Percentiles rank a stretch among this genome's conserved stretches.
These are phyloP conservation scores for Didymella arachidicola DNA, from an alignment of 2,329 filamentous ascomycete species.

Conservation along the genomic window DNA sequence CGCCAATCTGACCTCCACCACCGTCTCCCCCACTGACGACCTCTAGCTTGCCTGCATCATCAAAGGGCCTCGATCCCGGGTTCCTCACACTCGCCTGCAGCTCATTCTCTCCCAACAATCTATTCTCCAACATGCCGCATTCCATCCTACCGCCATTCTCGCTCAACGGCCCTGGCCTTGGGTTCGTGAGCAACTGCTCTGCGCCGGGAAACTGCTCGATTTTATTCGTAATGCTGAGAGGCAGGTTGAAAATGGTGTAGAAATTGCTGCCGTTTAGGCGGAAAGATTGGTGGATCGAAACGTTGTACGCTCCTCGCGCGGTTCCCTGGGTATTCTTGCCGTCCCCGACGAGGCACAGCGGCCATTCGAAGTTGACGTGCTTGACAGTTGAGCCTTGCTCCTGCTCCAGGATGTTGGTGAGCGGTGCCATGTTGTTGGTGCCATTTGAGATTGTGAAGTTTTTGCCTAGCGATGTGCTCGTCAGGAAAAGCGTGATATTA, in stretches of 20 bases:
- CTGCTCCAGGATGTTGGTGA: conserved; percentile 69
- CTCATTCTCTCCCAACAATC: conserved; percentile 32
- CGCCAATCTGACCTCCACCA: neutral
- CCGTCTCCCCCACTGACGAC: neutral
- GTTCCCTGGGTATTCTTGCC: conserved; percentile 57
- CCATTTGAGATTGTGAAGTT: conserved; percentile 75
- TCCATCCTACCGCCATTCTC: conserved; percentile 45
- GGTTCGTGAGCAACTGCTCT: conserved; percentile 42
- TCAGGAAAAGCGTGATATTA: conserved; percentile 73
- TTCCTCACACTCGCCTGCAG: conserved; percentile 45
- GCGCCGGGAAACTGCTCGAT: conserved; percentile 56
- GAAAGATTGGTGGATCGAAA: conserved; percentile 76
- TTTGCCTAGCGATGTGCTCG: conserved; percentile 66
- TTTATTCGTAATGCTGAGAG: conserved; percentile 71
- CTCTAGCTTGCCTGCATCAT: conserved; percentile 1
- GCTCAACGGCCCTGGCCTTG: conserved; percentile 45
- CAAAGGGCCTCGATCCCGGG: conserved; percentile 39
- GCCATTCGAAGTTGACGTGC: conserved; percentile 77
- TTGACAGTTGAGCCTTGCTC: conserved; percentile 75
- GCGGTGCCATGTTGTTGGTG: conserved; percentile 59
- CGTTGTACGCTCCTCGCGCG: conserved; percentile 70
- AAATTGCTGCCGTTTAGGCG: conserved; percentile 68
- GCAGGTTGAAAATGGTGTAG: conserved; percentile 76
- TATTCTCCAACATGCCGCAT: conserved; percentile 42
- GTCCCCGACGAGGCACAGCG: conserved; percentile 70